Base-by-base conservation (phyloP, 805 yeast species). In the Schwanniomyces sp. region DNA sequence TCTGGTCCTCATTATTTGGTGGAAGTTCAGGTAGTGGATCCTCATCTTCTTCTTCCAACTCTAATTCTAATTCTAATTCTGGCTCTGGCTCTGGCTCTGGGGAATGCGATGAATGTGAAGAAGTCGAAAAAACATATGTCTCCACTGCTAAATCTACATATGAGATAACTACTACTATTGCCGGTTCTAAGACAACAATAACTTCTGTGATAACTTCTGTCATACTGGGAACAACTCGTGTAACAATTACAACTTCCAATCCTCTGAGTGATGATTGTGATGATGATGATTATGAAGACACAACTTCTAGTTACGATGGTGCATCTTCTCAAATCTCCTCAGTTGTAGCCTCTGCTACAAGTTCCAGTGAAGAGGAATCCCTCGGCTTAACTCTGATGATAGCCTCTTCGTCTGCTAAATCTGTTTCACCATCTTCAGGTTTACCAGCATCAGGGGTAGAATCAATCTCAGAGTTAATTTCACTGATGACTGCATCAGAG, bases 51-150 rank as follows among this genome's bases (percentile, higher is more conserved):
- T 14, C 18, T n/a, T 12, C 16, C 14, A 14, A 12, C 14, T 29
- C 34, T 3, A 12, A 14, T 6, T 6, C 16, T 7, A 27, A 27
- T 12, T 29, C 34, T 14, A 12, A 6, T 14, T 12, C 7, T 8
- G 38, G 25, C 16, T 24, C 40, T 5, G 7, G 7, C 39, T 37
- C 49, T 3, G 26, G 17, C 16, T 34, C 32, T 17, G 46, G 34
- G 9, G 45, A 44, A 14, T 34, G 32, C 12, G 51, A 40, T 21
- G 50, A 50, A 28, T 47, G 49, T 38, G 51, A 50, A 29, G 53
- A 40, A 34, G 47, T 43, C 6, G 41, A 29, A 39, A 39, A 25
- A 21, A 37, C 27, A 21, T 32, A 32, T 32, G 36, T 16, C 3
- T 32, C 36, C n/a, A 32, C 36, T 7, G 2, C 36, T 7, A 32